These are phyloP conservation scores for Eucalyptus tenuipes DNA, from an alignment of 345 rosid species.

Conservation along the genomic window DNA sequence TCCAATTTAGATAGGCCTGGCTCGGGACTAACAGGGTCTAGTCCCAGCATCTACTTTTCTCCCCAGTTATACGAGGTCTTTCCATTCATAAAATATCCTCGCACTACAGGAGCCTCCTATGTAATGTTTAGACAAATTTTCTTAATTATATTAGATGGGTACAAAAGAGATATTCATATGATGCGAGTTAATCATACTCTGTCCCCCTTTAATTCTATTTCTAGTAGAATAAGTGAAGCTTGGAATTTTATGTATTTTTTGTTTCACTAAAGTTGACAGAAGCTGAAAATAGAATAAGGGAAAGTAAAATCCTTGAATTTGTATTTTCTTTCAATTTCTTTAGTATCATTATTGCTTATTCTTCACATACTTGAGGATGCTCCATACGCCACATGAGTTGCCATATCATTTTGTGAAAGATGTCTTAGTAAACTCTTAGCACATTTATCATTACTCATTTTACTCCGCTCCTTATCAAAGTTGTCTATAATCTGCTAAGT, in stretches of 20 bases:
- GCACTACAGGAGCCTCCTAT: neutral
- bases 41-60: neutral
- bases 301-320: neutral
- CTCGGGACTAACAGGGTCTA: accelerated
- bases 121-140: neutral
- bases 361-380: neutral
- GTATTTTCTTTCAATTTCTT: neutral
- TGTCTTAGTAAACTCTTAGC: neutral
- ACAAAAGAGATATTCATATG: neutral
- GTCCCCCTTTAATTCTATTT: neutral
- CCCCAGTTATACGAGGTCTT: neutral
- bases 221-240: neutral
- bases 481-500: too few relatives aligned
- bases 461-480: neutral
- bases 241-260: neutral
- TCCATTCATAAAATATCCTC: neutral
- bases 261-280: neutral
- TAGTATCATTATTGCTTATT: neutral
- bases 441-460: neutral
- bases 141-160: neutral
- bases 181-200: neutral
- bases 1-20: too few relatives aligned
- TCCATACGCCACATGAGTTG: neutral
- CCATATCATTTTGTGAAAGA: neutral
- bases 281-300: neutral